Evolutionary conservation across 179 eudicot species (phyloP), one percentile per base, ranked within the genome.

Genomic region (Silene noctiflora): DNA sequence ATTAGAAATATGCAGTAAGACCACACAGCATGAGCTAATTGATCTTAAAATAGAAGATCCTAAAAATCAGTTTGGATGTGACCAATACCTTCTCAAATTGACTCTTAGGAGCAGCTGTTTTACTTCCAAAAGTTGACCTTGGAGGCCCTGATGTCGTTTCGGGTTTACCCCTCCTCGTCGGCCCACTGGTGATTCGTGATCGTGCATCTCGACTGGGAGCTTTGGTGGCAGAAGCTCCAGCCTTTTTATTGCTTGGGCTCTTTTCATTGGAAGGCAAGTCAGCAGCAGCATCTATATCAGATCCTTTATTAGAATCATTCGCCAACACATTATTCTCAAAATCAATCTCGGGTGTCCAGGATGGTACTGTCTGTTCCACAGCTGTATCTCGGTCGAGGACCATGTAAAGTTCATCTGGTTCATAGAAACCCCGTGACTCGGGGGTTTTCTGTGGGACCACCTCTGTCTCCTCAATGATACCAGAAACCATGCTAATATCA

Each of bases 331-430:
- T 83, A 71, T 76, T 84, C 77, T 71, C 89, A 67, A 72, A 85
- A 78, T 91, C 93, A 79, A 92, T 85, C 78, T 86, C 92, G 58
- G 89, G 89, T 53, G 73, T 87, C 93, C 96, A 88, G 58, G 92
- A 81, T 19, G 85, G 73, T 31, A 67, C 79, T 31, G 79, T 67
- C 66, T 83, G 89, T 73, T 89, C 84, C 56, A 78, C 78, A 7
- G 51, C 83, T 19, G 86, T 79, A 80, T 86, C 86, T 24, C 88
- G 88, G 67, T 89, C 91, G 72, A 85, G 90, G 68, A 89, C 87
- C 97, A 92, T 86, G 67, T 73, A 86, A 17, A 89, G 84, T 46
- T 89, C 97, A 75, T 86, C 87, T 55, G 96, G 96, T 76, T 92
- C 96, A 81, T 61, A 74, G 69, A 75, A 74, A 39, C 75, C 67